A percentile compares a stretch with the other conserved stretches of the same genome.
Conservation (phyloP, 768 basidiomycete genomes). For the Boletus speciosus region DNA sequence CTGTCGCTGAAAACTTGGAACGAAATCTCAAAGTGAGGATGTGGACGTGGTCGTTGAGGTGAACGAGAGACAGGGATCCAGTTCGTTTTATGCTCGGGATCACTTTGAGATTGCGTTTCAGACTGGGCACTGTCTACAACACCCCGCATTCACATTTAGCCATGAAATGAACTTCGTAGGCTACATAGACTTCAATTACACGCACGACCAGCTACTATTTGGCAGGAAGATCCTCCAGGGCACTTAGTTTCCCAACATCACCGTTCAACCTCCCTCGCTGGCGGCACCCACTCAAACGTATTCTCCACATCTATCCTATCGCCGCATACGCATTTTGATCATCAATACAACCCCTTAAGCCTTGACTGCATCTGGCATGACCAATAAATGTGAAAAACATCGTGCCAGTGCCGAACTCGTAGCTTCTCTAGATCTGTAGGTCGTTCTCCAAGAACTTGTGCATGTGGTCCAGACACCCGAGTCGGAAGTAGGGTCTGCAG, state of each 20-base stretch:
- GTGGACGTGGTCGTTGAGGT: neutral
- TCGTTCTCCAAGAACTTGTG: too few species aligned
- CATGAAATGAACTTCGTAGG: neutral
- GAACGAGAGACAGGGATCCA: neutral
- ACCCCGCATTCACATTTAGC: neutral
- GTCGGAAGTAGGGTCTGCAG: too few species aligned
- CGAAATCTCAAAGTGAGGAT: neutral
- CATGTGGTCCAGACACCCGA: too few species aligned
- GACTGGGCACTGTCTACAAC: neutral
- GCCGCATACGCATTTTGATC: conserved; percentile 60
- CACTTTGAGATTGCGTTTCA: neutral
- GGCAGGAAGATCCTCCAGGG: conserved; percentile 39
- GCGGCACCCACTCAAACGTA: conserved; percentile 27
- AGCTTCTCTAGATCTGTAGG: too few species aligned
- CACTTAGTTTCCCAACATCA: conserved; percentile 50
- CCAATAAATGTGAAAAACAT: conserved; percentile 58
- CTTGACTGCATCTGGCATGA: conserved; percentile 31
- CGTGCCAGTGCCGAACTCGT: too few species aligned
- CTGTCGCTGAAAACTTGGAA: neutral
- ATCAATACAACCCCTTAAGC: conserved; percentile 43
- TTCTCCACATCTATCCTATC: conserved; percentile 39
- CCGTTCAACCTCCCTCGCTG: conserved; percentile 21
- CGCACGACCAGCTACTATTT: neutral
- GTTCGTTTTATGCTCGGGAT: neutral
- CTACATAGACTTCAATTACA: neutral